Evolutionary conservation across 2,329 filamentous ascomycete species (phyloP), one percentile per base, ranked within the genome.

Genomic region (Apiospora malaysiana): DNA sequence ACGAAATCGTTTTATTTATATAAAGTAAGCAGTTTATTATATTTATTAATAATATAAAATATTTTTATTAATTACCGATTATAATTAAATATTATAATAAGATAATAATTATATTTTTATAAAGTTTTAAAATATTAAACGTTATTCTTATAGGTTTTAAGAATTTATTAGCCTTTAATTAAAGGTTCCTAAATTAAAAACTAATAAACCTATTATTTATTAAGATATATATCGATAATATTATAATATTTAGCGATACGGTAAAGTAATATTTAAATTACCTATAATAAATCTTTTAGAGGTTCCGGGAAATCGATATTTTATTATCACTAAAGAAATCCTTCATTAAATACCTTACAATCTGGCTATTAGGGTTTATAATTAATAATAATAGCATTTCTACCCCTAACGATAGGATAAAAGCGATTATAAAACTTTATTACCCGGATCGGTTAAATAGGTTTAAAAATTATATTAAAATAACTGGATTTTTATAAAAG

Each of bases 1-100:
- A 42, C 40, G 40, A 42, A 42, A 10, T 42, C 40, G 40, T 42
- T 6, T 6, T 42, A 42, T 10, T 42, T 6, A 42, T 42, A 6
- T 6, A 10, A 42, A 10, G 40, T 42, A 42, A 42, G 40, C 10
- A 10, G 10, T 42, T 42, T 42, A 42, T 42, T 6, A 6, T 10
- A 10, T 10, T 42, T 49, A 9, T 66, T 21, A 18, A 63, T 18
- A 40, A 2, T 37, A 16, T 21, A 49, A 23, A 49, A 23, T 9
- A 21, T 8, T 49, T 23, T 49, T 70, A 69, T 40, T 70, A 46
- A 46, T 65, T 69, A 65, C 25, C 23, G 8, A 49, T 49, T 49
- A 23, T 23, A 9, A 23, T 23, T 49, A 49, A 49, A 23, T 56
- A 56, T 51, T 70, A 66, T 59, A 67, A 70, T 56, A 46, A 68